These are phyloP conservation scores for Trichoderma hamatum DNA, from an alignment of 2,329 filamentous ascomycete species.

Conservation along the genomic window DNA sequence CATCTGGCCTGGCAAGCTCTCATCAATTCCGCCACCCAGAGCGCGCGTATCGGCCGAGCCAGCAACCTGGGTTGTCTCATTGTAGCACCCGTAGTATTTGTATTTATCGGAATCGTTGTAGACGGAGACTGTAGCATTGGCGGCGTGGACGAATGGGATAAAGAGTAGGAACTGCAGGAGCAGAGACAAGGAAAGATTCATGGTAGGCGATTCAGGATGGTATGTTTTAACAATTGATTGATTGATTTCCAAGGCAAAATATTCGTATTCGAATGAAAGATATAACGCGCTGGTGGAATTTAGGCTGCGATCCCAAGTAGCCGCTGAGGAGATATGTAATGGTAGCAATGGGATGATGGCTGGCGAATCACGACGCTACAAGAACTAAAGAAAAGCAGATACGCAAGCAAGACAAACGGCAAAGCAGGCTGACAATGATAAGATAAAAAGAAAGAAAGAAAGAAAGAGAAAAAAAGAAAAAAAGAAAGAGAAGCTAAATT, in stretches of 20 bases:
- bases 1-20: constrained; percentile 50
- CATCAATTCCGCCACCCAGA: constrained; percentile 47
- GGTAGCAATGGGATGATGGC: not conserved
- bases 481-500: not conserved
- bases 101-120: constrained; percentile 40
- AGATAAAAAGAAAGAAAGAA: too few relatives aligned
- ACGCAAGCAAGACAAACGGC: not conserved
- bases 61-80: constrained; percentile 55
- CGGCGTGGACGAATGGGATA: constrained; percentile 29
- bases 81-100: constrained; percentile 60
- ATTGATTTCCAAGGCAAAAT: not conserved
- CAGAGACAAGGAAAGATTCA: not conserved
- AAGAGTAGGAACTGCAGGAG: constrained; percentile 23
- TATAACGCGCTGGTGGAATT: not conserved
- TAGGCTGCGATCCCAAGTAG: not conserved
- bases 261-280: not conserved
- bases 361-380: not conserved
- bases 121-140: constrained; percentile 34
- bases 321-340: not conserved
- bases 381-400: not conserved
- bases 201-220: not conserved
- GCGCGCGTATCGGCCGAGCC: constrained; percentile 50
- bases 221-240: not conserved
- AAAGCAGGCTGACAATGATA: not conserved
- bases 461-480: too few relatives aligned